Evolutionary conservation across 192 early-diverging fungal species (phyloP).

Genomic region (Gonapodya prolifera): DNA sequence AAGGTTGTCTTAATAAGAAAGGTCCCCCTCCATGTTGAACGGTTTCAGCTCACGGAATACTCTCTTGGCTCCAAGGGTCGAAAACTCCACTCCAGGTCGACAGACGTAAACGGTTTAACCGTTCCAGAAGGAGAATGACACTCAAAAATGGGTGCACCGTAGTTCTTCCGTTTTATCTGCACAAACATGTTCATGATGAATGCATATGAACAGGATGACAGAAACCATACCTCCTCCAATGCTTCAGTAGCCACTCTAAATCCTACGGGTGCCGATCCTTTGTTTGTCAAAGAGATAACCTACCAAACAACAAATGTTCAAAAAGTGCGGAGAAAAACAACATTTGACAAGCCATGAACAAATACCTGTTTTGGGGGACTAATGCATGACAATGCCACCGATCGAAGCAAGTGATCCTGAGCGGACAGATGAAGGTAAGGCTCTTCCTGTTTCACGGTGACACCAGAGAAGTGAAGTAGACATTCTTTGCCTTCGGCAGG

Average conservation of each 20-base stretch:
- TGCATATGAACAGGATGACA: not conserved
- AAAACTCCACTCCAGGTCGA: slow-evolving; percentile 35
- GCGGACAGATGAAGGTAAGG: not conserved
- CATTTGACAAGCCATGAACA: not conserved
- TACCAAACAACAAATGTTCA: slow-evolving; percentile 28
- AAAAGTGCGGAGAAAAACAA: too few relatives aligned
- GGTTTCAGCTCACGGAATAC: slow-evolving; percentile 21
- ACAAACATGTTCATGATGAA: not conserved
- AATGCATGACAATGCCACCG: not conserved
- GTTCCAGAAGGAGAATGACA: slow-evolving; percentile 21
- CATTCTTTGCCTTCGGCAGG: slow-evolving; percentile 9
- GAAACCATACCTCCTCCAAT: slow-evolving; percentile 9
- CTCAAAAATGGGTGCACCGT: slow-evolving; percentile 24
- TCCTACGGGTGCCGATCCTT: slow-evolving; percentile 23
- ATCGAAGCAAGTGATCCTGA: not conserved
- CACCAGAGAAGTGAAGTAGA: slow-evolving; percentile 8
- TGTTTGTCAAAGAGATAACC: slow-evolving; percentile 22
- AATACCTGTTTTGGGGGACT: not conserved
- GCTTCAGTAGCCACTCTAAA: not conserved
- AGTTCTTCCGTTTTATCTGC: slow-evolving; percentile 22
- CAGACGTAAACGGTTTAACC: slow-evolving; percentile 23
- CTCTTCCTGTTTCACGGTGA: slow-evolving; percentile 23
- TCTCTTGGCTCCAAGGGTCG: slow-evolving; percentile 29
- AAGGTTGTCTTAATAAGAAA: slow-evolving; percentile 7
- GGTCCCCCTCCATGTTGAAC: not conserved